Conservation (phyloP, 768 basidiomycete species). For the Stropharia rugosoannulata region DNA sequence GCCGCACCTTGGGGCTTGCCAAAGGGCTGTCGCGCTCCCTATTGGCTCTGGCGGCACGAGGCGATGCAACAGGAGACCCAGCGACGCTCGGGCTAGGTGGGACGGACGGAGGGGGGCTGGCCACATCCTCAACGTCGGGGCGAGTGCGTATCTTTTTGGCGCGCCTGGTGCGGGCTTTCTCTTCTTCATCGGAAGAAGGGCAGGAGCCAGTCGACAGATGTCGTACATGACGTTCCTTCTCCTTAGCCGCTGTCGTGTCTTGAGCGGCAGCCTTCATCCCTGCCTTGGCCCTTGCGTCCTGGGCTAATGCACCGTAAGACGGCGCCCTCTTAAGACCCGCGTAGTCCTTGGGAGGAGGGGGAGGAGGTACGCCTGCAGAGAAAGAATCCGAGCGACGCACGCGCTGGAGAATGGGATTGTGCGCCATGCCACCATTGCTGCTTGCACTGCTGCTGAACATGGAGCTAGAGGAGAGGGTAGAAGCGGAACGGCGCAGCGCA, state of each 20-base stretch:
- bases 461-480: slow-evolving; percentile 45
- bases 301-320: slow-evolving; percentile 47
- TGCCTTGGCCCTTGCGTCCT: slow-evolving; percentile 19
- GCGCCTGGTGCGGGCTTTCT: slow-evolving; percentile 55
- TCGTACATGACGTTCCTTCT: slow-evolving; percentile 24
- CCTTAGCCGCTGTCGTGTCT: slow-evolving; percentile 1
- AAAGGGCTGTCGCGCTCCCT: background rate
- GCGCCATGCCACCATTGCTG: slow-evolving; percentile 30
- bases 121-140: background rate
- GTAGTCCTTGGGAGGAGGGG: slow-evolving; percentile 30
- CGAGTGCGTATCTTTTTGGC: slow-evolving; percentile 58
- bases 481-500: slow-evolving; percentile 42
- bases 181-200: slow-evolving; percentile 76
- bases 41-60: background rate
- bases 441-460: slow-evolving; percentile 38
- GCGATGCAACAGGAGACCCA: background rate
- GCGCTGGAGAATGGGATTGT: slow-evolving; percentile 52
- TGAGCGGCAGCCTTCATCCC: background rate
- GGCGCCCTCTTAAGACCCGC: slow-evolving; percentile 55
- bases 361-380: slow-evolving; percentile 28
- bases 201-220: slow-evolving; percentile 32
- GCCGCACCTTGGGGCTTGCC: background rate
- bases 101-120: slow-evolving; percentile 11
- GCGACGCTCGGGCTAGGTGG: slow-evolving; percentile 9
- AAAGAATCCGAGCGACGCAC: slow-evolving; percentile 52